phyloP scores from a whole-genome alignment of 768 basidiomycete species.

The Mrakia gelida region DNA sequence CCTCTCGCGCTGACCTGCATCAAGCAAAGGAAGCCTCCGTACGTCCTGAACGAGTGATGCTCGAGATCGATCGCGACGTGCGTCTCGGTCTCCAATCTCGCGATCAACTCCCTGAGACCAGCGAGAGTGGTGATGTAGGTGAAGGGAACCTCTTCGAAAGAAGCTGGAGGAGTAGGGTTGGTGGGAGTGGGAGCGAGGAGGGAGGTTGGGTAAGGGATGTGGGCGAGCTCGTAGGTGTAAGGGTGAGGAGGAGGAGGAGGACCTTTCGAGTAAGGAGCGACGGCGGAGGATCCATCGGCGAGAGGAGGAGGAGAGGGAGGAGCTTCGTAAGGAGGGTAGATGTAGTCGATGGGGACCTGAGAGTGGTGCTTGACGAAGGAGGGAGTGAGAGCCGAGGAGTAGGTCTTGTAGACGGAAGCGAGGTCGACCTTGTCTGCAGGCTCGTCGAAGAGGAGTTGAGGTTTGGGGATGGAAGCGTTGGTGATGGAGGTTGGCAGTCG shows the following conservation, averaged over 20 bases:
- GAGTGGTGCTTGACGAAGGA: conserved; percentile 71
- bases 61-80: conserved; percentile 88
- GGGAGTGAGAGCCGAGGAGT: conserved; percentile 64
- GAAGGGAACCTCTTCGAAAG: conserved; percentile 65
- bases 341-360: conserved; percentile 70
- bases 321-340: conserved; percentile 23
- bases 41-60: conserved; percentile 83
- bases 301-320: background rate
- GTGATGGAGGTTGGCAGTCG: conserved; percentile 48
- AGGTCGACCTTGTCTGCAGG: conserved; percentile 55
- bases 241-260: conserved; percentile 51
- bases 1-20: conserved; percentile 69
- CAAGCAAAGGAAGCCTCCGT: conserved; percentile 80
- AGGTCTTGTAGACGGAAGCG: conserved; percentile 42
- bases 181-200: conserved; percentile 53
- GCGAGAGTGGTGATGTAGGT: conserved; percentile 60
- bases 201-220: conserved; percentile 64
- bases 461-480: conserved; percentile 74
- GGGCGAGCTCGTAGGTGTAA: conserved; percentile 77
- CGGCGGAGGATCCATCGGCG: background rate
- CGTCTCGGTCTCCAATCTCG: conserved; percentile 53
- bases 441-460: conserved; percentile 68
- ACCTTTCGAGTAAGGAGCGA: background rate
- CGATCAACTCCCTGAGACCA: conserved; percentile 59
- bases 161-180: conserved; percentile 52